Evolutionary conservation across 371 early-diverging fungal genomes (phyloP), one percentile per base, ranked within the genome.

Genomic region (Mucor mucedo): DNA sequence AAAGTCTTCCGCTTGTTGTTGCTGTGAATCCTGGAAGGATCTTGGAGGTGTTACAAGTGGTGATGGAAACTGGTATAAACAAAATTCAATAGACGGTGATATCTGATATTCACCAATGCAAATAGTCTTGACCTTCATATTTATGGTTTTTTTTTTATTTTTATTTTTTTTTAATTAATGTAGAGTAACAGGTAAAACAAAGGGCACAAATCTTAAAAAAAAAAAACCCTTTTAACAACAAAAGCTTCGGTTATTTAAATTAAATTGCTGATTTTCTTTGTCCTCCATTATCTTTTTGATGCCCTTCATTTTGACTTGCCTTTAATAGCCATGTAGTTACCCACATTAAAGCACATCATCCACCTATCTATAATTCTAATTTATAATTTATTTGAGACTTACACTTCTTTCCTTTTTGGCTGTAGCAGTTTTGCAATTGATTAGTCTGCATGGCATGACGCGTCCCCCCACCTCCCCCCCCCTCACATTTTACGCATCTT

Each of bases 61-160:
- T 45, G 67, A 41, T n/a, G 57, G 52, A 11, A 67, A 30, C 45
- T 67, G 67, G 40, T 62, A 67, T 27, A 67, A 52, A 39, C 67
- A 61, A 54, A 67, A 67, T 2, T 42, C 16, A 14, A 54, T 58
- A 21, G 53, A 8, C 4, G 62, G 62, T 11, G 62, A 55, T 16
- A 55, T 45, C 39, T 64, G 65, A 14, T 57, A 57, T 58, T 67
- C 62, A 10, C 67, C 67, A 47, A 67, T 60, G 13, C 56, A 50
- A 9, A 67, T 56, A 29, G 45, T 62, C 41, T 52, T 50, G 16
- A 58, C 32, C 21, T 62, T 67, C 67, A 67, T 67, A 6, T 58
- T 52, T 40, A 27, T 47, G 11, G 21, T 35, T 35, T 35, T 1
- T 35, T 21, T 21, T 21, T 21, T 21, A 21, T 21, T 21, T n/a